Conservation (phyloP, 768 basidiomycete species). For the Tephrocybe sp. region DNA sequence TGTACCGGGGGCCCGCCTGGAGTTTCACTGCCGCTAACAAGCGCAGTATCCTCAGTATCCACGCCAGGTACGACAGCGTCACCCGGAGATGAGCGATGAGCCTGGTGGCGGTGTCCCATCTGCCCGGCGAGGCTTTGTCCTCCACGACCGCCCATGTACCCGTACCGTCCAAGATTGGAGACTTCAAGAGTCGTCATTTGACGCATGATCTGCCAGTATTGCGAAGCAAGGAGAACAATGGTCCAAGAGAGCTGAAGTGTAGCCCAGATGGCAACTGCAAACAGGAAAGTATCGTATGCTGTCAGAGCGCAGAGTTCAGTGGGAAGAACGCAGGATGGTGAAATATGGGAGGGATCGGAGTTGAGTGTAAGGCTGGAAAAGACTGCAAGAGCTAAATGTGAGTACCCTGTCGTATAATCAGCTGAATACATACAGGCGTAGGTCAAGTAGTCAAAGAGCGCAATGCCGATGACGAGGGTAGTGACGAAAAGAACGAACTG, state of each 20-base stretch:
- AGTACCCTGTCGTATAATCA: background rate
- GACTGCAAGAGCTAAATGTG: conserved; percentile 37
- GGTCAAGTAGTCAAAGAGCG: conserved; percentile 80
- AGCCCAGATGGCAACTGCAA: conserved; percentile 81
- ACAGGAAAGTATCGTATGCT: conserved; percentile 78
- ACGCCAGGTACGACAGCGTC: conserved; percentile 38
- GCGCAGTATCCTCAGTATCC: conserved; percentile 47
- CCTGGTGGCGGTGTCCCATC: conserved; percentile 73
- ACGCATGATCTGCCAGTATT: conserved; percentile 88
- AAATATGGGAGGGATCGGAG: conserved; percentile 38
- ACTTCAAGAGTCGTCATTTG: conserved; percentile 98
- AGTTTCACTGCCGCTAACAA: conserved; percentile 28
- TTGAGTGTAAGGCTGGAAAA: conserved; percentile 48
- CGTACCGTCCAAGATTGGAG: conserved; percentile 91
- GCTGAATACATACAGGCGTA: conserved; percentile 65
- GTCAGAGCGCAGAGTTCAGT: conserved; percentile 68
- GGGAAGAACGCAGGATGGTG: conserved; percentile 70
- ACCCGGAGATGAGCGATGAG: conserved; percentile 18
- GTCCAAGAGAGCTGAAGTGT: conserved; percentile 98
- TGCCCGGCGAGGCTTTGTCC: conserved; percentile 66
- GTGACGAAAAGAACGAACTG: conserved; percentile 94
- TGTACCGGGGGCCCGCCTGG: conserved; percentile 35
- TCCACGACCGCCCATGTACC: conserved; percentile 94
- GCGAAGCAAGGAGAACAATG: conserved; percentile 76
- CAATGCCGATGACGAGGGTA: conserved; percentile 80